Conservation (phyloP, 2,329 filamentous ascomycete genomes). For the Alternaria rosae region DNA sequence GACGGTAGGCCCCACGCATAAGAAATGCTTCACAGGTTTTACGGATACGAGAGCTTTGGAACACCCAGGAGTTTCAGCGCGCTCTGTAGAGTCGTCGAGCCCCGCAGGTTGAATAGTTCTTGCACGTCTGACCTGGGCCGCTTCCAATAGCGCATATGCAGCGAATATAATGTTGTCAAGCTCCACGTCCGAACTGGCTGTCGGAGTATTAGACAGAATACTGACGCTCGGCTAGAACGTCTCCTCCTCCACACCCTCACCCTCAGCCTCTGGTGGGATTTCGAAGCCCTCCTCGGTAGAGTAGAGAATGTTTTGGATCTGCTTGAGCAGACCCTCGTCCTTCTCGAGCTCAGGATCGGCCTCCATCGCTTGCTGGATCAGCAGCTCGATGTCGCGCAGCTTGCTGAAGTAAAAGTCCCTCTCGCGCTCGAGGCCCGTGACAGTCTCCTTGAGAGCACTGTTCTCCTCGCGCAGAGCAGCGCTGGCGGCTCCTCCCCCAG, state of each 20-base stretch:
- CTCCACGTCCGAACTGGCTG: neutral
- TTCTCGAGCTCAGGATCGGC: constrained; percentile 92
- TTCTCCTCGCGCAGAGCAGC: constrained; percentile 86
- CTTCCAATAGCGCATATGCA: constrained; percentile 12
- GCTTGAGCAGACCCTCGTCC: constrained; percentile 91
- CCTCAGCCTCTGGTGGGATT: constrained; percentile 81
- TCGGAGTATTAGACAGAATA: constrained; percentile 2
- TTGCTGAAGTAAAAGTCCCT: constrained; percentile 99
- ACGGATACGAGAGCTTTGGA: neutral
- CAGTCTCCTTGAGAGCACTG: constrained; percentile 88
- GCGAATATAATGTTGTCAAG: constrained; percentile 6
- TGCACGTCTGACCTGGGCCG: neutral
- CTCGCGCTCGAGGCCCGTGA: constrained; percentile 93
- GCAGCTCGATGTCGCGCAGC: constrained; percentile 91
- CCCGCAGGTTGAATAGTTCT: neutral
- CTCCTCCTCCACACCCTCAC: constrained; percentile 80
- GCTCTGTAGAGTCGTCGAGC: neutral
- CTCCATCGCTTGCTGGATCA: constrained; percentile 92
- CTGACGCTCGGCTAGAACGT: constrained; percentile 34
- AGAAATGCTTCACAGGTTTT: neutral
- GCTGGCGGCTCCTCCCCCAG: constrained; percentile 64
- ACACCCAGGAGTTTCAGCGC: neutral
- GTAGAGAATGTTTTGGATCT: constrained; percentile 96
- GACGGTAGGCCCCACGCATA: neutral
- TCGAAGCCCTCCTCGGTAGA: constrained; percentile 88